Base-by-base conservation (phyloP, 306 rosid species). In the Hippophae gyantsensis region DNA sequence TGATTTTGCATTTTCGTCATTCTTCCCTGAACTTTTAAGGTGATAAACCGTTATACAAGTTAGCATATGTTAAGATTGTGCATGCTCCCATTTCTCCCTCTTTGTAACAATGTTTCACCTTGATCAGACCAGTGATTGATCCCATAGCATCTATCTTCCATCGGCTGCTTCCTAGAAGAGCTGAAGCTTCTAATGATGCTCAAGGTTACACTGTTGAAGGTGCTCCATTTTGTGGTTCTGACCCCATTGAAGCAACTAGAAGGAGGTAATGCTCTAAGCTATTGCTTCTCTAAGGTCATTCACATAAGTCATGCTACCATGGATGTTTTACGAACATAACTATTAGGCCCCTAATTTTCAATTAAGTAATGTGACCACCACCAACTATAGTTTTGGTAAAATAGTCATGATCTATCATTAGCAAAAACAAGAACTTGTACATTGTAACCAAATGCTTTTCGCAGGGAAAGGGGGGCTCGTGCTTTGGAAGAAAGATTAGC, bases 401-500 rank as follows among this genome's bases (percentile, higher is more conserved):
- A 13, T 56, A 38, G 32, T 48, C 52, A 47, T 7, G 49, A 12
- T 10, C 50, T 38, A 25, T 7, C 38, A 48, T 1, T 41, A 12
- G 8, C 7, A 46, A 69, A 52, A 69, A 60, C 66, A 62, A 58
- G 61, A 48, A 64, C 58, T 6, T 48, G 14, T 14, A 27, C 10
- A 45, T 43, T 73, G 67, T 72, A 40, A 70, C 55, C 52, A 51
- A 4, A 38, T 54, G 59, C 62, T 57, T 56, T 23, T 66, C 76
- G 79, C 73, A 92, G 96, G 54, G 98, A 85, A 77, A 79, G 95
- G 74, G 96, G 96, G 52, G 98, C 95, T 52, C 78, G 98, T 62
- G 98, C 96, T 27, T 83, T 92, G 52, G 98, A 92, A 76, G 98
- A 90, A 70, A 84, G 97, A 70, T 54, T 87, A 68, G 94, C 89